phyloP scores from a whole-genome alignment of 1,139 yeast genomes.

The Lodderomyces metapsilosis region DNA sequence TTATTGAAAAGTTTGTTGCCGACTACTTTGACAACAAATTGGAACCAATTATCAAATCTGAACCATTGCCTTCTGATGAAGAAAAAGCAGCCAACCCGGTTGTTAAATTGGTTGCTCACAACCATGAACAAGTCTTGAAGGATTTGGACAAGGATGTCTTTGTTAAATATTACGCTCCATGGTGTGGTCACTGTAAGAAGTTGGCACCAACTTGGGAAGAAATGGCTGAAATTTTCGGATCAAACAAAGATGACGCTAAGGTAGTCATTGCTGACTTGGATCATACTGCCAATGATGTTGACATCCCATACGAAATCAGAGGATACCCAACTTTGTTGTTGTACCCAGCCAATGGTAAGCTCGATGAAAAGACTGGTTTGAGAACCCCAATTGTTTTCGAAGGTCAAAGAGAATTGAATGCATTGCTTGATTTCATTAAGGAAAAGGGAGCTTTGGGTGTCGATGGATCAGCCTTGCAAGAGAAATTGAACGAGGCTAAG shows the following conservation, averaged over 20 bases:
- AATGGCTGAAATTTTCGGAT: conserved; percentile 65
- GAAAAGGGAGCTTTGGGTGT: conserved; percentile 59
- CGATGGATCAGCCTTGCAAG: conserved; percentile 44
- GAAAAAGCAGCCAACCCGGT: conserved; percentile 75
- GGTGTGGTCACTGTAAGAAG: conserved; percentile 99
- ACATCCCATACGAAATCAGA: conserved; percentile 59
- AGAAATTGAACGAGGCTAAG: conserved; percentile 31
- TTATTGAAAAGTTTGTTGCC: conserved; percentile 59
- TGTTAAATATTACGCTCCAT: conserved; percentile 95
- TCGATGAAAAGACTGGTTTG: conserved; percentile 51
- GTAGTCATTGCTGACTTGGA: conserved; percentile 84
- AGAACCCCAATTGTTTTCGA: conserved; percentile 67
- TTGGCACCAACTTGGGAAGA: conserved; percentile 92
- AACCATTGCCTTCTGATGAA: conserved; percentile 68
- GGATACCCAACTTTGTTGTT: conserved; percentile 94
- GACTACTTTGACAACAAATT: conserved; percentile 64
- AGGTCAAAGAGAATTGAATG: conserved; percentile 74
- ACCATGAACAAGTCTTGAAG: conserved; percentile 66
- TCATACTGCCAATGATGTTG: conserved; percentile 87
- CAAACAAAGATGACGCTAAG: conserved; percentile 45
- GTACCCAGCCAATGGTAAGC: conserved; percentile 85
- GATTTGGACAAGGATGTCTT: conserved; percentile 80
- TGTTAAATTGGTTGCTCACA: conserved; percentile 78
- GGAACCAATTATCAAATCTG: conserved; percentile 78
- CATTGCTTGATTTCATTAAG: conserved; percentile 67